These are phyloP conservation scores for Solanum ossicruentum DNA, from an alignment of 257 asterid genomes.

Conservation along the genomic window DNA sequence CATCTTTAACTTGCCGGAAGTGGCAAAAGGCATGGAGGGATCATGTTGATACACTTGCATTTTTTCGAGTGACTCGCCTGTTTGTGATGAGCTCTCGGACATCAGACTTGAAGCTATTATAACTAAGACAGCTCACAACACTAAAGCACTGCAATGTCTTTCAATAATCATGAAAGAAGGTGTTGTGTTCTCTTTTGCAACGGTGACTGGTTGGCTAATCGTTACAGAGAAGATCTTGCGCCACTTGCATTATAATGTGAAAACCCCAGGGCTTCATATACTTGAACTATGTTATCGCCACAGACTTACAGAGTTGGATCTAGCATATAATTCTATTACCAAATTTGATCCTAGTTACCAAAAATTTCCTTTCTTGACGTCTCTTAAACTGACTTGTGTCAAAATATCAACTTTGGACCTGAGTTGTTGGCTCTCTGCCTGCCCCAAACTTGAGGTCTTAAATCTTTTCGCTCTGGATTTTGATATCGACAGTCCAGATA, in stretches of 20 bases:
- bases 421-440: constrained; percentile 47
- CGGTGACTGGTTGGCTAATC: not conserved
- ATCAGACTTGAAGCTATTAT: not conserved
- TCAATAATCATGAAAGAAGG: not conserved
- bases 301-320: constrained; percentile 54
- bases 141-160: not conserved
- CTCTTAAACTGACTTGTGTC: constrained; percentile 51
- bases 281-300: constrained; percentile 33
- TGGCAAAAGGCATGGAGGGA: not conserved
- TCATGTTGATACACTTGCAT: not conserved
- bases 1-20: too few species aligned
- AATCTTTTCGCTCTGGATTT: constrained; percentile 47
- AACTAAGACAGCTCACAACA: not conserved
- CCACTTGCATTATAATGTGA: constrained; percentile 54
- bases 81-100: not conserved
- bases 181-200: not conserved
- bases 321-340: constrained; percentile 53
- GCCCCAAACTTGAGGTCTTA: constrained; percentile 49
- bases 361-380: constrained; percentile 49
- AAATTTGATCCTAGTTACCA: constrained; percentile 69
- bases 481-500: constrained; percentile 50
- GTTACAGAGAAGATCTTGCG: constrained; percentile 14
- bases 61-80: not conserved
- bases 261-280: constrained; percentile 50
- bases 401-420: constrained; percentile 63